Evolutionary conservation across 2,329 filamentous ascomycete genomes (phyloP), one percentile per base, ranked within the genome.

Genomic region (Beauveria pseudobassiana): DNA sequence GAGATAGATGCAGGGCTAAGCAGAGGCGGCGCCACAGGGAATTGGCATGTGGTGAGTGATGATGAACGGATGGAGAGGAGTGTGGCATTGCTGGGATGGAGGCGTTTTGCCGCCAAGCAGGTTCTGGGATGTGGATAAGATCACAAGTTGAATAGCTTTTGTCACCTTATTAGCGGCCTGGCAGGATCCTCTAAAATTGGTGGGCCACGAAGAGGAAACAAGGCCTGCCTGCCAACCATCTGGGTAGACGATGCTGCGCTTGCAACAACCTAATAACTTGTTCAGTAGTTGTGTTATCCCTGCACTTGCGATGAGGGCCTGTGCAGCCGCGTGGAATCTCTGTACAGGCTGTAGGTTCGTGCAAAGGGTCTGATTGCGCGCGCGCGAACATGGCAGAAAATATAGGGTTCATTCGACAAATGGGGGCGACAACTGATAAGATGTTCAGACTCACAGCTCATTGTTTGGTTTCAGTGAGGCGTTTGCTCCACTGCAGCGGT

Each of bases 391-490:
- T 10, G 22, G 30, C 26, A 8, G 55, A 26, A 55, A 30, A 42
- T 3, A 43, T 20, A 5, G 24, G 42, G 12, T n/a, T 7, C 38
- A 28, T 42, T 22, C n/a, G 51, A 5, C 10, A 43, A 22, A n/a
- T 5, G 3, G 14, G 26, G 24, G 22, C 24, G 46, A 56, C 16
- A 30, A 28, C 3, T 16, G 22, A 52, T 43, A 34, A 59, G 24
- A 59, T 18, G 18, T 52, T 38, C 38, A 51, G 34, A 59, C 57
- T 59, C 40, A 59, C 57, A 59, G 48, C 48, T 59, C 57, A 59
- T 59, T 52, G 46, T 59, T 34, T 59, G 38, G 48, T 18, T 52
- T 59, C 56, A 58, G 22, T 51, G 46, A 51, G 9, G 46, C 16
- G 22, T 16, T 7, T 20, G 28, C 45, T 42, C 55, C 55, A 58